These are phyloP conservation scores for Mortierella sp. DNA, from an alignment of 371 early-diverging fungal genomes.

Conservation along the genomic window DNA sequence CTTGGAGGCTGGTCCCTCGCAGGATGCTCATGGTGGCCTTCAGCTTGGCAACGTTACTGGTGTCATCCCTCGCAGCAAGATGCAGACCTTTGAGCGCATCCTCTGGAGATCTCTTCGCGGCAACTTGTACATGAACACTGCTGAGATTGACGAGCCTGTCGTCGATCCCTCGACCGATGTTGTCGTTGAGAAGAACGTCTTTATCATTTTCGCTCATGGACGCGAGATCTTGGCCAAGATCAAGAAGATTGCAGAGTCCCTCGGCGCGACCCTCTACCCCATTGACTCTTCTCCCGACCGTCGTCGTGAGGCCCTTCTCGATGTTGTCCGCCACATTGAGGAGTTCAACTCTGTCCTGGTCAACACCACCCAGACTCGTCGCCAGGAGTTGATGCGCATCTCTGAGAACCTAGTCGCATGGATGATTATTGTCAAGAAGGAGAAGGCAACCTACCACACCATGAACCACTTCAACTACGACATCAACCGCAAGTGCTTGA, in stretches of 20 bases:
- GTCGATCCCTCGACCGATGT: conserved; percentile 89
- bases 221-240: conserved; percentile 90
- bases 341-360: conserved; percentile 69
- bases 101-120: conserved; percentile 98
- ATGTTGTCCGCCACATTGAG: conserved; percentile 44
- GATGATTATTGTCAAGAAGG: conserved; percentile 93
- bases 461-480: conserved; percentile 97
- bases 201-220: conserved; percentile 98
- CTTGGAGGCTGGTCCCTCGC: conserved; percentile 64
- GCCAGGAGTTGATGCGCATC: conserved; percentile 85
- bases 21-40: conserved; percentile 44
- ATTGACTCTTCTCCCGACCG: conserved; percentile 88
- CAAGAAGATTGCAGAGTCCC: conserved; percentile 92
- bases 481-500: conserved; percentile 90
- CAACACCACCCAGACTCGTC: conserved; percentile 84
- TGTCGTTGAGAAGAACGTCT: conserved; percentile 92
- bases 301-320: conserved; percentile 79
- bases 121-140: conserved; percentile 96
- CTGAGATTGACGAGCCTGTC: conserved; percentile 94
- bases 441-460: conserved; percentile 96
- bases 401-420: conserved; percentile 88
- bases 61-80: conserved; percentile 86
- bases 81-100: conserved; percentile 94
- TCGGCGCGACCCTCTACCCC: conserved; percentile 95
- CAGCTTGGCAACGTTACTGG: conserved; percentile 82